phyloP scores from a whole-genome alignment of 1,284 basidiomycete species.

The Ceratobasidium papillatum region DNA sequence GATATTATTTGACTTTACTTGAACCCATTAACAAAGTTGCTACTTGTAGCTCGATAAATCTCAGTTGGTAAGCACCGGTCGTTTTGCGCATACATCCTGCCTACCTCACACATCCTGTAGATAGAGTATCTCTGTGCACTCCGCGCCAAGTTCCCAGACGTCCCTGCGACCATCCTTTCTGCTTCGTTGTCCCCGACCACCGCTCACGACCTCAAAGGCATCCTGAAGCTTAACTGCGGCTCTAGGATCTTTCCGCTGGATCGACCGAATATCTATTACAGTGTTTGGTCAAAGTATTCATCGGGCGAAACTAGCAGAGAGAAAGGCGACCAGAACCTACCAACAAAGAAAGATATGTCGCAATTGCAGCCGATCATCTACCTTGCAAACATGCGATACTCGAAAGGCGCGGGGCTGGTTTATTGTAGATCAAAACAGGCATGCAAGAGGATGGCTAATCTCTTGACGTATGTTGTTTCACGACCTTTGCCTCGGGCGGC shows the following conservation, averaged over 20 bases:
- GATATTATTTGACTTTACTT: not conserved
- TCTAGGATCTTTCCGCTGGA: constrained; percentile 25
- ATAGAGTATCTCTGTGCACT: constrained; percentile 2
- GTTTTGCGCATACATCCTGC: not conserved
- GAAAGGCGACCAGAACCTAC: not conserved
- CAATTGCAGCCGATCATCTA: constrained; percentile 8
- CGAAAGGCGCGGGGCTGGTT: constrained; percentile 12
- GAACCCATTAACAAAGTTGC: not conserved
- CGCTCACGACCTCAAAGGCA: not conserved
- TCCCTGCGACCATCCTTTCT: constrained; percentile 24
- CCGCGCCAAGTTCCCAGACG: constrained; percentile 14
- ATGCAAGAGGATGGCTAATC: constrained; percentile 9
- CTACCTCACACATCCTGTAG: not conserved
- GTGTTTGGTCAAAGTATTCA: constrained; percentile 4
- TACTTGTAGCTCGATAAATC: not conserved
- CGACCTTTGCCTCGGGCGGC: not conserved
- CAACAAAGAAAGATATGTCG: constrained; percentile 3
- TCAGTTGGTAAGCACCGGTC: not conserved
- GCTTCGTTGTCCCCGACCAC: constrained; percentile 31
- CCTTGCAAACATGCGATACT: constrained; percentile 7
- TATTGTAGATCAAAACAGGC: constrained; percentile 19
- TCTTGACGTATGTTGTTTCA: constrained; percentile 9
- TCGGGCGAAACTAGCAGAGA: constrained; percentile 2
- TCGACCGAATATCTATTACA: constrained; percentile 30
- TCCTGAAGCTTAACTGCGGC: not conserved